These are phyloP conservation scores for Ophiognomonia clavigignenti-juglandacearum DNA, from an alignment of 2,329 filamentous ascomycete genomes.

Conservation along the genomic window DNA sequence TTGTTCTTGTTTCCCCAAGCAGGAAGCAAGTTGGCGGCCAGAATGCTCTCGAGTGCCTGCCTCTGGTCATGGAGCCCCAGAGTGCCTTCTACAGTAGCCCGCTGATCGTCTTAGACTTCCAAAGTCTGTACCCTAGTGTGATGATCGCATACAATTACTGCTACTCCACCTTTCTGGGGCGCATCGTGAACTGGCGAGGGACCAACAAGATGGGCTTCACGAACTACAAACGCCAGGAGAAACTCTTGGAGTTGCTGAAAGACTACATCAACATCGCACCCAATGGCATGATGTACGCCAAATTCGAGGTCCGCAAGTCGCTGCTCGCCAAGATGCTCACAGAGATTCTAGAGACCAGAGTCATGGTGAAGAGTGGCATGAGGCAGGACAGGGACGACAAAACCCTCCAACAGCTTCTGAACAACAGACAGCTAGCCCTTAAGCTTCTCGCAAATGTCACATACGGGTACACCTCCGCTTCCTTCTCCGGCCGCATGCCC, in stretches of 20 bases:
- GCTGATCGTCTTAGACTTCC: slow-evolving; percentile 87
- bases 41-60: slow-evolving; percentile 90
- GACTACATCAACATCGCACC: slow-evolving; percentile 89
- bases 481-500: slow-evolving; percentile 95
- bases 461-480: slow-evolving; percentile 95
- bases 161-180: slow-evolving; percentile 92
- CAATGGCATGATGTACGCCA: slow-evolving; percentile 95
- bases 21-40: slow-evolving; percentile 89
- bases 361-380: slow-evolving; percentile 98
- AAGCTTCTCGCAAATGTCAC: slow-evolving; percentile 99
- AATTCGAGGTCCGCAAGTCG: slow-evolving; percentile 79
- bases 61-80: slow-evolving; percentile 95
- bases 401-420: slow-evolving; percentile 76
- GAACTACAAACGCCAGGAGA: slow-evolving; percentile 73
- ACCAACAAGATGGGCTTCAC: slow-evolving; percentile 92
- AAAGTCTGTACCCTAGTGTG: slow-evolving; percentile 91
- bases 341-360: slow-evolving; percentile 89
- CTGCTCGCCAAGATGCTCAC: slow-evolving; percentile 93
- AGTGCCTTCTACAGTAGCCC: slow-evolving; percentile 92
- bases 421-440: slow-evolving; percentile 88
- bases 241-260: slow-evolving; percentile 71
- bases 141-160: slow-evolving; percentile 99
- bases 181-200: slow-evolving; percentile 83
- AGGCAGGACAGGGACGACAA: slow-evolving; percentile 88
- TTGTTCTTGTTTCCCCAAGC: slow-evolving; percentile 83